phyloP scores from a whole-genome alignment of 345 rosid species.

The Turnera subulata region DNA sequence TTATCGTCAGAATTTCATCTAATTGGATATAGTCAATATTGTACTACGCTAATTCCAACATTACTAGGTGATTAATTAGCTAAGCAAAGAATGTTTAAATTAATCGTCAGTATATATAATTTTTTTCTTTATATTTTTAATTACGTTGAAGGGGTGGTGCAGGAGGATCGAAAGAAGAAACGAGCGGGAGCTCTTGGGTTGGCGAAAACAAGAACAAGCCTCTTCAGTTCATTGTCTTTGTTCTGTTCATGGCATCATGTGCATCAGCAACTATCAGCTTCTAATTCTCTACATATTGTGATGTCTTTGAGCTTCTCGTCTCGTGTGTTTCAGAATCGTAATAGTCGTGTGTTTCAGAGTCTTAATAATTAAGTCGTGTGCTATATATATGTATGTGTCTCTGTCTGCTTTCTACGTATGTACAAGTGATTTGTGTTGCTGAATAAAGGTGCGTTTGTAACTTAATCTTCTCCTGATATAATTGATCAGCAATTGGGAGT shows the following conservation, averaged over 20 bases:
- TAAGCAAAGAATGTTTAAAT: too few relatives aligned
- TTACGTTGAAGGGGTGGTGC: background rate
- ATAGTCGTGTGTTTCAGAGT: background rate
- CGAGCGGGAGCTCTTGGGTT: constrained; percentile 4
- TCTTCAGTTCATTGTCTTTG: constrained; percentile 20
- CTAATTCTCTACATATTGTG: constrained; percentile 14
- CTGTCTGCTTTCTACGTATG: too few relatives aligned
- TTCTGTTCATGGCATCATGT: constrained; percentile 17
- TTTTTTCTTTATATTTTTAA: background rate
- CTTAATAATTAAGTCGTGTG: background rate
- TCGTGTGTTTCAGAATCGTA: background rate
- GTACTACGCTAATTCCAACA: too few relatives aligned
- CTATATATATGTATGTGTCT: background rate
- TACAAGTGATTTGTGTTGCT: background rate
- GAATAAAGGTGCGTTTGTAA: too few relatives aligned
- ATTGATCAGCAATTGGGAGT: too few relatives aligned
- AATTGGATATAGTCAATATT: too few relatives aligned
- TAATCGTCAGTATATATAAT: too few relatives aligned
- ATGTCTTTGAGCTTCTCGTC: background rate
- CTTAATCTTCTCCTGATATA: too few relatives aligned
- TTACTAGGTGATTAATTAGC: too few relatives aligned
- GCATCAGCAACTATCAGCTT: constrained; percentile 15
- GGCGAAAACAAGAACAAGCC: constrained; percentile 1
- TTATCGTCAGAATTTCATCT: too few relatives aligned
- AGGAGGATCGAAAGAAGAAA: constrained; percentile 20